phyloP scores from a whole-genome alignment of 148 eudicot genomes.

The Hydrangea macrophylla region DNA sequence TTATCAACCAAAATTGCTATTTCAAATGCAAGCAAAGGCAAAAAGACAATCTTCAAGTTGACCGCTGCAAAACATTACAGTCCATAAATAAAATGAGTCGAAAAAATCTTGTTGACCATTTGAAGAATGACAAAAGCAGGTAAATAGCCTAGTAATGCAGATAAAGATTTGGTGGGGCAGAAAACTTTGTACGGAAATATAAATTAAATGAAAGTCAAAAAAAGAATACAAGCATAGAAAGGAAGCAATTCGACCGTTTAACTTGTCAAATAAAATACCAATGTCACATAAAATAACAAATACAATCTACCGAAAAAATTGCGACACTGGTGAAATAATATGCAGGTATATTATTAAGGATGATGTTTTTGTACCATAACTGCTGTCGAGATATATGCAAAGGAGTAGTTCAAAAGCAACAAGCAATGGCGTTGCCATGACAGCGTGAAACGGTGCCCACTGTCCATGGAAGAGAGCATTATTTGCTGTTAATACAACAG shows the following conservation, averaged over 20 bases:
- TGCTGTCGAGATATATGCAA: constrained; percentile 36
- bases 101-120: not conserved
- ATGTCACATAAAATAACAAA: not conserved
- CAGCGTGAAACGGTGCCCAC: constrained; percentile 53
- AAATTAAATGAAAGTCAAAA: not conserved
- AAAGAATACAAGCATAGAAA: not conserved
- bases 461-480: constrained; percentile 23
- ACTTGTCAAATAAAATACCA: not conserved
- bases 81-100: constrained; percentile 9
- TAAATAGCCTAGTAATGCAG: constrained; percentile 1
- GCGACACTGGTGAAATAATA: not conserved
- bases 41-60: constrained; percentile 40
- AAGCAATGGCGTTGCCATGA: constrained; percentile 46
- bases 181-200: not conserved
- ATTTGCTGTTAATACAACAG: not conserved
- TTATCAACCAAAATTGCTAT: constrained; percentile 38
- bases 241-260: not conserved
- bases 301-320: not conserved
- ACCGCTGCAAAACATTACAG: constrained; percentile 29
- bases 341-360: not conserved
- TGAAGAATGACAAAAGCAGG: not conserved
- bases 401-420: constrained; percentile 53
- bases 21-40: constrained; percentile 44
- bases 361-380: constrained; percentile 22
- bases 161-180: not conserved